These are phyloP conservation scores for Solanum chiquidenum DNA, from an alignment of 257 asterid species.

Conservation along the genomic window DNA sequence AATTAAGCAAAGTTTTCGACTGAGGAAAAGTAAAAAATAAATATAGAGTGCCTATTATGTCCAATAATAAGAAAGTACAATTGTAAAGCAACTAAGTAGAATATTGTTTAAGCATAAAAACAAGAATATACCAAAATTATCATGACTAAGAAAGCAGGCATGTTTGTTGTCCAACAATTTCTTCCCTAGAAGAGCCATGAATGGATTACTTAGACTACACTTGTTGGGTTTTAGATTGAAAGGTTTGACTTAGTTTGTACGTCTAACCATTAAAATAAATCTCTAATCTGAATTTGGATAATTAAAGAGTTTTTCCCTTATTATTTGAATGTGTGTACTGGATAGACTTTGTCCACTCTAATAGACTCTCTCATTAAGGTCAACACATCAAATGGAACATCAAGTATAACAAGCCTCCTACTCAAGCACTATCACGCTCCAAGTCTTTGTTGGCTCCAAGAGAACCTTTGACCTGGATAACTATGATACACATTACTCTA, in stretches of 20 bases:
- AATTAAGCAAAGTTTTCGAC: not conserved
- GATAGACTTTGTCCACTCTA: not conserved
- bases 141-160: not conserved
- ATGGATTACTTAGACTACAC: not conserved
- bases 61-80: not conserved
- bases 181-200: not conserved
- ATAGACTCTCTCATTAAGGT: not conserved
- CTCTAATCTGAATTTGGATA: not conserved
- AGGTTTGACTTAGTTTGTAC: not conserved
- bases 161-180: not conserved
- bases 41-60: not conserved
- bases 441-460: too few species aligned
- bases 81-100: not conserved
- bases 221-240: not conserved
- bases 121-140: too few species aligned
- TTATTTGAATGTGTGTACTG: not conserved
- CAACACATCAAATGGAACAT: not conserved
- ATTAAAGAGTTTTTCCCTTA: not conserved
- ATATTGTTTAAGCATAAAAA: not conserved
- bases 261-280: not conserved
- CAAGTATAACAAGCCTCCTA: not conserved
- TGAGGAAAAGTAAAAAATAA: not conserved
- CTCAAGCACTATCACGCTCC: too few species aligned
- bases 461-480: too few species aligned
- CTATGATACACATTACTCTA: too few species aligned